These are phyloP conservation scores for Colletotrichum neosansevieriae DNA, from an alignment of 2,329 filamentous ascomycete species.

Conservation along the genomic window DNA sequence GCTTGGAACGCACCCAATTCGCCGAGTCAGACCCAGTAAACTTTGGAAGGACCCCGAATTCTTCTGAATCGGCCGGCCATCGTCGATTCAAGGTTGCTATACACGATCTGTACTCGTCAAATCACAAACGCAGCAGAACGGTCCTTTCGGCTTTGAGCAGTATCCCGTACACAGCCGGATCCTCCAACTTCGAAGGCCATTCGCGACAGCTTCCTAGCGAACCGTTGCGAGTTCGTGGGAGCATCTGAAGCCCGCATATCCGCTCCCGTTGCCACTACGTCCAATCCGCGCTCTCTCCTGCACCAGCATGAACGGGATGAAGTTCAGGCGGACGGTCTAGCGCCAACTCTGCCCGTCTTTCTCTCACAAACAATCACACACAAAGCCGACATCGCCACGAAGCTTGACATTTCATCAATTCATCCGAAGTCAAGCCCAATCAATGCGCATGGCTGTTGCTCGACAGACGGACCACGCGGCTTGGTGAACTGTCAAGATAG, in stretches of 20 bases:
- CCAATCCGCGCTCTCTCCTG: constrained; percentile 25
- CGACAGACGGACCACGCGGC: neutral
- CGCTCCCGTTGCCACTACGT: neutral
- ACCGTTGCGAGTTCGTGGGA: neutral
- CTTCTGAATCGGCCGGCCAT: neutral
- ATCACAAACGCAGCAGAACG: constrained; percentile 1
- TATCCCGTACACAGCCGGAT: constrained; percentile 11
- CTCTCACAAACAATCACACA: neutral
- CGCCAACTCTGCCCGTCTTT: constrained; percentile 25
- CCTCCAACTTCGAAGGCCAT: neutral
- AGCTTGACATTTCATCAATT: constrained; percentile 16
- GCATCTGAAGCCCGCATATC: neutral
- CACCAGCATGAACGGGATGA: neutral
- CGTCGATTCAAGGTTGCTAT: constrained; percentile 7
- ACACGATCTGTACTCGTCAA: neutral
- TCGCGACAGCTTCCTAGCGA: neutral
- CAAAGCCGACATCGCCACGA: neutral
- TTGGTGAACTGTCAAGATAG: neutral
- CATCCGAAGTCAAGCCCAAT: constrained; percentile 12
- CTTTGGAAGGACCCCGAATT: neutral
- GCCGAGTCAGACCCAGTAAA: constrained; percentile 9
- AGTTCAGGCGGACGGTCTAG: constrained; percentile 24
- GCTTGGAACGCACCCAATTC: neutral
- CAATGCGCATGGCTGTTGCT: neutral
- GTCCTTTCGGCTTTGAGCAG: neutral